Conservation (phyloP, 1,284 basidiomycete genomes). For the Cryptococcus floricola region DNA sequence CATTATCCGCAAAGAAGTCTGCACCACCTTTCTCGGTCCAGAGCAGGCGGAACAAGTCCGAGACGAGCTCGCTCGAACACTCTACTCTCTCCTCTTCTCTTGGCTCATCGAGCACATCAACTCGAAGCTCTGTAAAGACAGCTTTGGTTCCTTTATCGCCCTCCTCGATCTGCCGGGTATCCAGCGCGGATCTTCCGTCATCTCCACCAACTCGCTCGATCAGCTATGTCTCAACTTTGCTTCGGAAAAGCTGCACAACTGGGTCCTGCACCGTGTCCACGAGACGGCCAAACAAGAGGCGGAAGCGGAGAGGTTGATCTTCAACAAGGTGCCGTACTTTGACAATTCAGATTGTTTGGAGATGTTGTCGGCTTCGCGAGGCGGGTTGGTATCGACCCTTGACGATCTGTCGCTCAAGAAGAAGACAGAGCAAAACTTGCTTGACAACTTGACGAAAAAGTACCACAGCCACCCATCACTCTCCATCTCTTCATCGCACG, state of each 20-base stretch:
- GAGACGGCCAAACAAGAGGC: conserved; percentile 78
- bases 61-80: conserved; percentile 86
- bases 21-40: conserved; percentile 91
- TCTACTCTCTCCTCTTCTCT: conserved; percentile 91
- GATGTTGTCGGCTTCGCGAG: conserved; percentile 79
- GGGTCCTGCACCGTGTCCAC: conserved; percentile 67
- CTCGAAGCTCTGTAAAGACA: conserved; percentile 84
- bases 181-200: conserved; percentile 69
- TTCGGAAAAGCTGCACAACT: conserved; percentile 83
- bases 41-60: conserved; percentile 88
- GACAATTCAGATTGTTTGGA: conserved; percentile 88
- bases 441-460: conserved; percentile 87
- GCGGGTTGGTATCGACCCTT: conserved; percentile 93
- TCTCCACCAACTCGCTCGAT: conserved; percentile 82
- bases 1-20: conserved; percentile 87
- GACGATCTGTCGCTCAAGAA: conserved; percentile 90
- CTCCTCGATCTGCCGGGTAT: conserved; percentile 93
- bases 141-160: conserved; percentile 88
- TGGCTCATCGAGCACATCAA: conserved; percentile 98
- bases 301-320: conserved; percentile 73
- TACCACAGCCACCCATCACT: conserved; percentile 92
- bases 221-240: conserved; percentile 96
- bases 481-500: conserved; percentile 69
- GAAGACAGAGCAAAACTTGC: conserved; percentile 91
- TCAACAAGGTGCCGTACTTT: conserved; percentile 64